A percentile compares a stretch with the other conserved stretches of the same genome.
Conservation (phyloP, 257 asterid species). For the Plantago ovata region DNA sequence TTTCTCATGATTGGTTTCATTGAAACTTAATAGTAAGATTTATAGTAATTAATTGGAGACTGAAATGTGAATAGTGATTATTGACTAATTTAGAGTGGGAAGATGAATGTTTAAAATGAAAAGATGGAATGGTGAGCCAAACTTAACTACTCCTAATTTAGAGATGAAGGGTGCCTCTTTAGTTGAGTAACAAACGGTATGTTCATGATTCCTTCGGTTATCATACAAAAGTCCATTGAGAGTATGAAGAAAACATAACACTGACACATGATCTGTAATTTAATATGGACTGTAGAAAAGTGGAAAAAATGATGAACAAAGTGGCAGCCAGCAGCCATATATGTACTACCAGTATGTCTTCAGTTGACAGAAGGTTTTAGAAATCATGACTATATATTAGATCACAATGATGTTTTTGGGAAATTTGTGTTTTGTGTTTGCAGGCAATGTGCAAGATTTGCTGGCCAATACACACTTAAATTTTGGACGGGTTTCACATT, state of each 20-base stretch:
- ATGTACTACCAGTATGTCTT: no score
- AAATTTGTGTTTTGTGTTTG: background rate
- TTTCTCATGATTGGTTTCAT: constrained; percentile 3
- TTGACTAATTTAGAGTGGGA: background rate
- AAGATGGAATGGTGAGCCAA: no score
- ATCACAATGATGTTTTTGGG: constrained; percentile 23
- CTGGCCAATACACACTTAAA: constrained; percentile 24
- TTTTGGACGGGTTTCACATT: constrained; percentile 21
- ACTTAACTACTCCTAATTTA: no score
- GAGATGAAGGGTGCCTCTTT: no score
- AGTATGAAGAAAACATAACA: no score
- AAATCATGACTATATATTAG: background rate
- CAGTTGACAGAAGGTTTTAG: background rate
- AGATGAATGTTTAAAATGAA: no score
- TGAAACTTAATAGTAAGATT: background rate
- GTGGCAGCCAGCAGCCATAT: constrained; percentile 10
- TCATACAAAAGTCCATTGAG: no score
- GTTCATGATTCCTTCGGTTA: no score
- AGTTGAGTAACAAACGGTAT: no score
- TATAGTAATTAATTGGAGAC: background rate
- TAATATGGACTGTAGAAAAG: no score
- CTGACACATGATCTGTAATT: no score
- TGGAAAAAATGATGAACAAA: background rate
- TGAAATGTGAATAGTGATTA: no score
- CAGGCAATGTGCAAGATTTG: constrained; percentile 28